Base-by-base conservation (phyloP, 352 stramenopile species). In the Globisporangium nunn region DNA sequence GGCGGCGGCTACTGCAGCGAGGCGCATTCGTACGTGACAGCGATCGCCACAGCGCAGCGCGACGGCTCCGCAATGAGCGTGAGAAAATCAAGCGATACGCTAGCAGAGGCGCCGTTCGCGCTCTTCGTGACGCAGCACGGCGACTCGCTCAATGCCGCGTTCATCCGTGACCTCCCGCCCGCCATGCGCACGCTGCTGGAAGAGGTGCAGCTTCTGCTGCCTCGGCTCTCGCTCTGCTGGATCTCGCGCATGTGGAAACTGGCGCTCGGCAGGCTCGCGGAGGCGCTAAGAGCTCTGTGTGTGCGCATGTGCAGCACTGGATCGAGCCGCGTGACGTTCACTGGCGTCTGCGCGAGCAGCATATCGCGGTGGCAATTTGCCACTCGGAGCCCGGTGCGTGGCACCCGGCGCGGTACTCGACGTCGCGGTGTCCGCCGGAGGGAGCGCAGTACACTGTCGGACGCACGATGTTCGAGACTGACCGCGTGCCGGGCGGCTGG, bases 381-480 rank as follows among this genome's bases (percentile, higher is more conserved):
- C 93, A 98, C 62, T 96, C 85, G 14, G 93, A 98, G 63, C 93
- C 93, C 4, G 93, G 93, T 0, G 93, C 90, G 15, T 98, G 93
- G 93, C 62, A 91, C n/a, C 81, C 78, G 1, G 72, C 85, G 1
- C 62, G 66, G 43, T 96, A 93, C 63, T 72, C 67, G 49, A 90
- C 77, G 29, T 83, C 75, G 15, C 68, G 66, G 18, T 96, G 81
- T 71, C 87, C 81, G 7, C 83, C 82, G 0, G 18, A 58, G 2
- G 58, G 65, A 0, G 66, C 76, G 6, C 50, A 49, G 50, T 96
- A 88, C 62, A 75, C 56, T 0, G 77, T 98, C 7, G 93, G 93
- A 12, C 62, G 93, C 2, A 98, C 93, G 2, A 98, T 98, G 93
- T 98, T 98, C 58, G 93, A 98, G 71, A 98, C 91, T 41, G 92